Conservation (phyloP, 495 filamentous ascomycete genomes). For the Penicillium soppii region DNA sequence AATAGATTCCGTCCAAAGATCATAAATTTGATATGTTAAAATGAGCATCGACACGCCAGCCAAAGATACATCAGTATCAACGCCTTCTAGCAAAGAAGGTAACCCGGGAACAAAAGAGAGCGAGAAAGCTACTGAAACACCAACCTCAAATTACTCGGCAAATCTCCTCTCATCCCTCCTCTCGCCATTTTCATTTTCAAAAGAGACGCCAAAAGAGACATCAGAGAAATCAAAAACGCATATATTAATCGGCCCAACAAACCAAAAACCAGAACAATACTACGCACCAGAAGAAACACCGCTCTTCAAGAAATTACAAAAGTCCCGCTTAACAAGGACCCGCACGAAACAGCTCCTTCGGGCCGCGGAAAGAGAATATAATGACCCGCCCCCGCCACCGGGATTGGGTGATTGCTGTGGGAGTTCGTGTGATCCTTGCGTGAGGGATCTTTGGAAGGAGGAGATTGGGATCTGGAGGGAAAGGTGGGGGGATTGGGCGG, state of each 20-base stretch:
- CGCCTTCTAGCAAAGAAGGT: not conserved
- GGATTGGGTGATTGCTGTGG: slow-evolving; percentile 41
- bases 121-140: not conserved
- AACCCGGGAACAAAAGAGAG: not conserved
- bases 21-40: not conserved
- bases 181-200: slow-evolving; percentile 4
- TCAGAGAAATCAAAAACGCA: not conserved
- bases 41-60: slow-evolving; percentile 4
- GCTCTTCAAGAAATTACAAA: slow-evolving; percentile 28
- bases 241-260: not conserved
- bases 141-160: slow-evolving; percentile 1
- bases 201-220: not conserved
- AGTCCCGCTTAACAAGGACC: slow-evolving; percentile 31
- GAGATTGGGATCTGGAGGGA: slow-evolving; percentile 41
- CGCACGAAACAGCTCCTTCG: slow-evolving; percentile 41
- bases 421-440: slow-evolving; percentile 45
- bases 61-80: not conserved
- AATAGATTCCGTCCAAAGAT: not conserved
- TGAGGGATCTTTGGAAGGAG: slow-evolving; percentile 41
- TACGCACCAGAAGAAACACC: slow-evolving; percentile 28
- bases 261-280: slow-evolving; percentile 18
- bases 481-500: slow-evolving; percentile 32
- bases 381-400: slow-evolving; percentile 40
- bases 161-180: slow-evolving; percentile 3
- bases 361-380: slow-evolving; percentile 29